These are phyloP conservation scores for Rutstroemia sydowiana DNA, from an alignment of 2,329 filamentous ascomycete species.

Conservation along the genomic window DNA sequence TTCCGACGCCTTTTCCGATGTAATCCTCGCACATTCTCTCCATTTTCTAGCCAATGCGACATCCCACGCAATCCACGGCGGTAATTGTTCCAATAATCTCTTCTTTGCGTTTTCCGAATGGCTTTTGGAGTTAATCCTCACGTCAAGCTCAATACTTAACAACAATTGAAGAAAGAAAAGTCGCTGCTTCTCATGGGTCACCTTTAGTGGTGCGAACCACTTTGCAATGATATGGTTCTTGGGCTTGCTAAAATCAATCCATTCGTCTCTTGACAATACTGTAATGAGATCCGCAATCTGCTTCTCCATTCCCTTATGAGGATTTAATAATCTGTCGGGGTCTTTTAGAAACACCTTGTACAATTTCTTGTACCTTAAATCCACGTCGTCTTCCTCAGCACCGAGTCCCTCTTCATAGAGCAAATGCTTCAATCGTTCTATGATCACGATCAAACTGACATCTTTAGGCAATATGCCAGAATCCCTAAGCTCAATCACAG, in stretches of 20 bases:
- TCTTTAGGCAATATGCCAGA: constrained; percentile 51
- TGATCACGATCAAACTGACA: constrained; percentile 49
- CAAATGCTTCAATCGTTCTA: constrained; percentile 52
- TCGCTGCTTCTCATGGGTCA: constrained; percentile 48
- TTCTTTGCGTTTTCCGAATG: constrained; percentile 58
- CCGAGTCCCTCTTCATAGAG: constrained; percentile 35
- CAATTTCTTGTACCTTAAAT: constrained; percentile 54
- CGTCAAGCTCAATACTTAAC: constrained; percentile 62
- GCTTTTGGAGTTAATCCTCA: constrained; percentile 57
- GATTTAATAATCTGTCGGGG: constrained; percentile 52
- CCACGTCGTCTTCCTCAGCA: constrained; percentile 49
- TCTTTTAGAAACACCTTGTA: constrained; percentile 63
- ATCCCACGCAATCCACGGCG: constrained; percentile 65
- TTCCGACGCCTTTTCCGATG: constrained; percentile 39
- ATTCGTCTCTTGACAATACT: constrained; percentile 59
- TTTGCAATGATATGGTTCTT: constrained; percentile 68
- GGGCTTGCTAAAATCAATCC: constrained; percentile 65
- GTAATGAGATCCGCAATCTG: constrained; percentile 68
- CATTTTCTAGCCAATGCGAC: constrained; percentile 67
- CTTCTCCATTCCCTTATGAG: constrained; percentile 57
- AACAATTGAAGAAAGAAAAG: constrained; percentile 73
- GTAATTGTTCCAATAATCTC: constrained; percentile 56
- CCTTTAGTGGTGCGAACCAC: constrained; percentile 42
- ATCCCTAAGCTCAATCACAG: constrained; percentile 50
- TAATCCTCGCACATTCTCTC: constrained; percentile 62